Base-by-base conservation (phyloP, 495 filamentous ascomycete species). In the Thermothielavioides terrestris region DNA sequence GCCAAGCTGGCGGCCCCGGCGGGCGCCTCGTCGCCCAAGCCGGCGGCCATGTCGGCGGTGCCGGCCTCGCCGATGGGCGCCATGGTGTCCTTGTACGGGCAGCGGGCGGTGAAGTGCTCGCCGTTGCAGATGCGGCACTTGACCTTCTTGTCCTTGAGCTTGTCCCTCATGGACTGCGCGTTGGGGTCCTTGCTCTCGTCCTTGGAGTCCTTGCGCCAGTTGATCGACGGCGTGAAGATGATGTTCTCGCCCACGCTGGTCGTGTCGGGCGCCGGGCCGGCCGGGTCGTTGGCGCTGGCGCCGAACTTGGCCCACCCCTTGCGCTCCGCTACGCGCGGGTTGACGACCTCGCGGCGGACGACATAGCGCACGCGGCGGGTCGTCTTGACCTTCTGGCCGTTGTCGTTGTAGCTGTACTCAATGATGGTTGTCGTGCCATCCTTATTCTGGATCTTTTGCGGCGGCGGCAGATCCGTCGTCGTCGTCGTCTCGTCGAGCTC, bases 41-140 rank as follows among this genome's bases (percentile, higher is more conserved):
- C 74, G 31, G 73, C 81, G 5, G 71, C 75, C 37, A 69, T 78
- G 36, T 80, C 79, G 38, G 75, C 71, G 6, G 71, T 62, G 51
- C 57, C 69, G 3, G 65, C 73, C 60, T 74, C 73, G 40, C 76
- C 76, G 35, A 78, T 71, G 25, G 75, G 76, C 17, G 76, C 75
- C 76, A 78, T 79, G 20, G 75, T 79, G 52, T 90, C 84, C 78
- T 79, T 79, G 69, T 77, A 79, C 14, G 77, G 77, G 57, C 85
- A 98, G 62, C 91, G 81, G 25, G 91, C 89, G 4, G 92, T 98
- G 74, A 95, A 98, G 77, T 98, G 92, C 73, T 97, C 94, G 57
- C 94, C 92, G 67, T 82, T 85, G 72, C 92, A 98, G 64, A 98
- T 97, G 75, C 92, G 83, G 71, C 92, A 98, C 78, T 96, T 96